phyloP scores from a whole-genome alignment of 2,329 filamentous ascomycete genomes.

The Ceratocystis albifundus region DNA sequence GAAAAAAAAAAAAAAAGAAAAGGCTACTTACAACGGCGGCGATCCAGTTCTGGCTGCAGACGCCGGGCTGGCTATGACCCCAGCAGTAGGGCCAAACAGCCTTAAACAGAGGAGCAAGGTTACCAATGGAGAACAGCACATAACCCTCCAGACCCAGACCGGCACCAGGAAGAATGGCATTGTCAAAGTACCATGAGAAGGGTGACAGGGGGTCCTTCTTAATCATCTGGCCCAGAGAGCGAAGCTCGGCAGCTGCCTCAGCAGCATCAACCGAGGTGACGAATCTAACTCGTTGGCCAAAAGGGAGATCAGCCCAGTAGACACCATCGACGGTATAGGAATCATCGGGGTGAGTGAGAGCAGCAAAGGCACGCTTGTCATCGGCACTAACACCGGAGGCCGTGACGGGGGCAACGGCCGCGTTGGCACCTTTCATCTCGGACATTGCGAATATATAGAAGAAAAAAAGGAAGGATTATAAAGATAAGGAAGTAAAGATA shows the following conservation, averaged over 20 bases:
- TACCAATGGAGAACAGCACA: constrained; percentile 93
- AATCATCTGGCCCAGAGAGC: constrained; percentile 60
- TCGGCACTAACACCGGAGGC: constrained; percentile 34
- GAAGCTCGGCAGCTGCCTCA: constrained; percentile 58
- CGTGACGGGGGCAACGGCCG: constrained; percentile 37
- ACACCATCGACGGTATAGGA: constrained; percentile 68
- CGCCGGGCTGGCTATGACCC: constrained; percentile 41
- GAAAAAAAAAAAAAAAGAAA: too few relatives aligned
- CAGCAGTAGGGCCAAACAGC: constrained; percentile 70
- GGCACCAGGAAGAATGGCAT: constrained; percentile 84
- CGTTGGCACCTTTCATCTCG: constrained; percentile 31
- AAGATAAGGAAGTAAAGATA: not conserved
- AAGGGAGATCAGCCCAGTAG: constrained; percentile 85
- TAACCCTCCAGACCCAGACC: constrained; percentile 90
- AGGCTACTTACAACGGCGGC: constrained; percentile 49
- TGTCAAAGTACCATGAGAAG: constrained; percentile 74
- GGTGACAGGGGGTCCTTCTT: constrained; percentile 79
- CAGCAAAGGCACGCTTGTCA: constrained; percentile 56
- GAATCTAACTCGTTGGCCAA: constrained; percentile 60
- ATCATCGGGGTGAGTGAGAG: constrained; percentile 77
- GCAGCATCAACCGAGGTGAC: constrained; percentile 59
- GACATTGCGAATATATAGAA: constrained; percentile 14
- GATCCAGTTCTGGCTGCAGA: constrained; percentile 68
- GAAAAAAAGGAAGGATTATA: not conserved
- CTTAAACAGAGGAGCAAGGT: constrained; percentile 70